phyloP scores from a whole-genome alignment of 306 rosid species.

The Fagus crenata region DNA sequence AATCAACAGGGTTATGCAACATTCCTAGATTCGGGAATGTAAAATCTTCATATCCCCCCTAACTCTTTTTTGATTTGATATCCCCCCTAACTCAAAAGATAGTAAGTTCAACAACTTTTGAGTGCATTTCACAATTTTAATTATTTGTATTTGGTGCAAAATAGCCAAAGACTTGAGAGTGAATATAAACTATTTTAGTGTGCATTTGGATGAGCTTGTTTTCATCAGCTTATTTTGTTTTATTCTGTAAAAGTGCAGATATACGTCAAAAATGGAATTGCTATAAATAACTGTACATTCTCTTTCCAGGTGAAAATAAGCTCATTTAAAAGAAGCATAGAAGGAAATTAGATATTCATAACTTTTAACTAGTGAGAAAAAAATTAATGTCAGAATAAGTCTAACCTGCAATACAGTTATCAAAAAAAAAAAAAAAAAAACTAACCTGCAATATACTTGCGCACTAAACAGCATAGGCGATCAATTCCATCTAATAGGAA shows the following conservation, averaged over 20 bases:
- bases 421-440: too few relatives aligned
- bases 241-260: too few relatives aligned
- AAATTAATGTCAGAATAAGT: slow-evolving; percentile 14
- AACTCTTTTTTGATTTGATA: too few relatives aligned
- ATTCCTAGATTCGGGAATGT: neutral
- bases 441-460: slow-evolving; percentile 94
- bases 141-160: neutral
- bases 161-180: neutral
- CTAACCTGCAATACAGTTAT: slow-evolving; percentile 91
- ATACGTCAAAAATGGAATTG: too few relatives aligned
- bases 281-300: too few relatives aligned
- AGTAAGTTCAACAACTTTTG: neutral
- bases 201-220: too few relatives aligned
- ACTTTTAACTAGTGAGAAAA: neutral
- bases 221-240: too few relatives aligned
- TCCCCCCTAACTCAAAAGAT: neutral
- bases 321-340: too few relatives aligned
- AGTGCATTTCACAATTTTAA: neutral
- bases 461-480: slow-evolving; percentile 88
- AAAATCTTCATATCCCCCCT: neutral
- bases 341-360: neutral
- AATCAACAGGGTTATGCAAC: neutral
- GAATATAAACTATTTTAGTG: neutral
- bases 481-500: slow-evolving; percentile 95
- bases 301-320: too few relatives aligned